phyloP scores from a whole-genome alignment of 352 stramenopile genomes.

The Globisporangium echinulatum region DNA sequence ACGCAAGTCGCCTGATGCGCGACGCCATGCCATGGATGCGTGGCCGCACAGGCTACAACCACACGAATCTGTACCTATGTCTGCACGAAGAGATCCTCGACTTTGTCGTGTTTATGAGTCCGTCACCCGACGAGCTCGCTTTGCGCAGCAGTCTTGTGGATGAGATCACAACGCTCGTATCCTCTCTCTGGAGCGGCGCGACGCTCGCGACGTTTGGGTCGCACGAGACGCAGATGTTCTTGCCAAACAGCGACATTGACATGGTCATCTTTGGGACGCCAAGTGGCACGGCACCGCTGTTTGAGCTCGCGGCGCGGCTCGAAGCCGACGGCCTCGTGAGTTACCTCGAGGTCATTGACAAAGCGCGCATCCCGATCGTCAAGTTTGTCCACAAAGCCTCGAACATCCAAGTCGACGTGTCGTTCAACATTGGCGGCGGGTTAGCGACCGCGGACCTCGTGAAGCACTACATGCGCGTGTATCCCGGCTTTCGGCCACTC shows the following conservation, averaged over 20 bases:
- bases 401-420: constrained; percentile 90
- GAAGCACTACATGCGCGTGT: constrained; percentile 87
- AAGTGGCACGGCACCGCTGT: constrained; percentile 45
- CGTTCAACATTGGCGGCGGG: constrained; percentile 85
- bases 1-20: constrained; percentile 25
- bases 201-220: constrained; percentile 90
- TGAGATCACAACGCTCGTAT: constrained; percentile 65
- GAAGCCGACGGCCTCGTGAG: constrained; percentile 67
- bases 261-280: constrained; percentile 86
- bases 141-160: constrained; percentile 61
- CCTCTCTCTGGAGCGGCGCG: constrained; percentile 43
- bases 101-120: constrained; percentile 90
- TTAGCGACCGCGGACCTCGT: constrained; percentile 85
- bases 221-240: constrained; percentile 89
- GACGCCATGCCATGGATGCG: constrained; percentile 69
- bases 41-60: constrained; percentile 43
- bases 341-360: constrained; percentile 94
- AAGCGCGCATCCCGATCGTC: constrained; percentile 93
- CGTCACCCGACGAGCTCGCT: constrained; percentile 67
- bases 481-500: constrained; percentile 89
- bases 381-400: constrained; percentile 92
- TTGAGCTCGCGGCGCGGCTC: constrained; percentile 45
- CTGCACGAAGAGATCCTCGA: constrained; percentile 96
- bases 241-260: constrained; percentile 92
- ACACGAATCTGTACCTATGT: constrained; percentile 74